Base-by-base conservation (phyloP, 2,329 filamentous ascomycete genomes). In the Acrodontium crateriforme region DNA sequence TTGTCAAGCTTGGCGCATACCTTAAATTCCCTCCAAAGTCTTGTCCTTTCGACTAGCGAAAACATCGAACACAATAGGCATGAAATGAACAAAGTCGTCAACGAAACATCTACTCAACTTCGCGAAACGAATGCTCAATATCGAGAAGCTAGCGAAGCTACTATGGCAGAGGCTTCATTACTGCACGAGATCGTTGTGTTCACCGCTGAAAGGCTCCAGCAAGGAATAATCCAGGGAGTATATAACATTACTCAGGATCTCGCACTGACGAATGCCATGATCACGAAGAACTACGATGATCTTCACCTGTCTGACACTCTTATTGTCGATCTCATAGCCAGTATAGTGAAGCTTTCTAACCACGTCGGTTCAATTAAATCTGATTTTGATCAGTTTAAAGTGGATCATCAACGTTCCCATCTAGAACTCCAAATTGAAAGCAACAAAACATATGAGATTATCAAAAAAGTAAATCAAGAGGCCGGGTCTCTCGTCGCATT, bases 121-220 rank as follows among this genome's bases (percentile, higher is more conserved):
- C 15, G 16, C 20, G 23, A 10, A 8, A 14, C 10, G 4, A 26
- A 6, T 16, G 11, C 11, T 16, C 6, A 13, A 15, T 13, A 5
- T 9, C 6, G 24, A n/a, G 14, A 9, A 6, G 14, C n/a, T 16
- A 15, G 15, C n/a, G 14, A 25, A 6, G 11, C 8, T 7, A n/a
- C n/a, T n/a, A n/a, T n/a, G n/a, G n/a, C n/a, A n/a, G n/a, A n/a
- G n/a, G n/a, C n/a, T n/a, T n/a, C n/a, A n/a, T n/a, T n/a, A n/a
- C 14, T 27, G 7, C 9, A n/a, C 6, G 21, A 31, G 17, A 17
- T 31, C 18, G 18, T 27, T 9, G 17, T 17, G n/a, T 30, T 30
- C 22, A 14, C 16, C 11, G 11, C 13, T 12, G 28, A 30, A 16
- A 16, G 18, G 18, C 12, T 18, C 7, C 21, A 24, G 9, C 28